Percentiles rank a stretch among this genome's conserved stretches.
Conservation (phyloP, 2,329 filamentous ascomycete species). For the Colletotrichum truncatum region DNA sequence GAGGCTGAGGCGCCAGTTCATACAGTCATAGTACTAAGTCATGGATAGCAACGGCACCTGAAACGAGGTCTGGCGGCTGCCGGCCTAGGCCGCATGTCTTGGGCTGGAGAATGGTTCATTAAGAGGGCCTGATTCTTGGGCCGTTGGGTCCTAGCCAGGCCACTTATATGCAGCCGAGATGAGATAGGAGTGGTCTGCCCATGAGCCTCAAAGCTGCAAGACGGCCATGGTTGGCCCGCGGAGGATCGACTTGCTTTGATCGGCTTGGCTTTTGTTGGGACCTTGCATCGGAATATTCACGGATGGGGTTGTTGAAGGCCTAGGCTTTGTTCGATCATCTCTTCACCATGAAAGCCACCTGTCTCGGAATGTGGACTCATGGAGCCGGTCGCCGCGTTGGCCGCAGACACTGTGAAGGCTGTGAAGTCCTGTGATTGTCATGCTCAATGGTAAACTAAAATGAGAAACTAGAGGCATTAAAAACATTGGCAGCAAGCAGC, state of each 20-base stretch:
- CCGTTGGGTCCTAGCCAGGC: neutral
- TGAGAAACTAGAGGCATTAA: neutral
- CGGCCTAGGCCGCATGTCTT: slow-evolving; percentile 21
- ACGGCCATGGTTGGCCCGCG: neutral
- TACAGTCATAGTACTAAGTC: slow-evolving; percentile 6
- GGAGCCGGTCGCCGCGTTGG: neutral
- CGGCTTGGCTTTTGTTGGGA: neutral
- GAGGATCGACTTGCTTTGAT: neutral
- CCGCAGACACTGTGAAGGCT: slow-evolving; percentile 16
- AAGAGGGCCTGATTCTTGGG: neutral
- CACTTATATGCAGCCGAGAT: neutral
- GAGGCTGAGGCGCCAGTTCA: slow-evolving; percentile 30
- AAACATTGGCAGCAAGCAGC: neutral
- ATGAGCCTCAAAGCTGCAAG: neutral
- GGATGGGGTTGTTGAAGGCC: neutral
- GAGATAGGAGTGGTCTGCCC: neutral
- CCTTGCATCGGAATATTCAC: neutral
- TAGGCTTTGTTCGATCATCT: slow-evolving; percentile 5
- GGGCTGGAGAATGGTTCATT: neutral
- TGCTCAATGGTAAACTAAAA: neutral
- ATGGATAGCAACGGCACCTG: slow-evolving; percentile 14
- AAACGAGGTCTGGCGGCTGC: slow-evolving; percentile 24
- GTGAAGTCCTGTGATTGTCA: slow-evolving; percentile 11
- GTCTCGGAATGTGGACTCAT: slow-evolving; percentile 1
- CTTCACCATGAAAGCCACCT: neutral